Evolutionary conservation across 768 basidiomycete genomes (phyloP).

Genomic region (Naganishia kalamii): DNA sequence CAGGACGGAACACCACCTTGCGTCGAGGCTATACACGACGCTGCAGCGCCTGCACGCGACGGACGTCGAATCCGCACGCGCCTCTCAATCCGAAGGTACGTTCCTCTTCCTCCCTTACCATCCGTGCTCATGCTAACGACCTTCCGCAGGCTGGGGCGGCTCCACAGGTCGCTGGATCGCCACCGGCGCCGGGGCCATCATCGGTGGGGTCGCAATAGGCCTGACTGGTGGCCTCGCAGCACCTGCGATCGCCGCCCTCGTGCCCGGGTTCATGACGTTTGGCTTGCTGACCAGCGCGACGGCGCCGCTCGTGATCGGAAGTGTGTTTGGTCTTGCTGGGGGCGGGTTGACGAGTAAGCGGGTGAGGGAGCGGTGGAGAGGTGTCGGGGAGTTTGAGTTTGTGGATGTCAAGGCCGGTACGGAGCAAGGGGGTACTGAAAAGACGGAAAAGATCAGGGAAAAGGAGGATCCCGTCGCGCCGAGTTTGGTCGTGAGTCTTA

Average conservation of each 20-base stretch:
- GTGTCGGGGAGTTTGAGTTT: conserved; percentile 49
- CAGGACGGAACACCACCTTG: conserved; percentile 35
- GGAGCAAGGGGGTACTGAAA: background rate
- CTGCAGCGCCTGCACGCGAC: conserved; percentile 30
- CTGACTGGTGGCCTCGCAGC: conserved; percentile 49
- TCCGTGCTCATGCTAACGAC: too few relatives aligned
- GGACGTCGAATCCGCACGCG: conserved; percentile 38
- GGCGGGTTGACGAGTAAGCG: conserved; percentile 48
- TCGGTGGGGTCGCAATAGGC: conserved; percentile 48
- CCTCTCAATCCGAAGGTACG: too few relatives aligned
- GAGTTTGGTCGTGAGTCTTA: conserved; percentile 35
- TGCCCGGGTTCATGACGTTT: conserved; percentile 40
- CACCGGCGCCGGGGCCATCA: conserved; percentile 47
- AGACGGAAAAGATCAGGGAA: background rate
- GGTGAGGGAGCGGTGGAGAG: conserved; percentile 47
- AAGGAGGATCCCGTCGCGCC: conserved; percentile 28
- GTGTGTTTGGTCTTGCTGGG: conserved; percentile 48
- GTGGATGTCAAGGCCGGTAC: conserved; percentile 46
- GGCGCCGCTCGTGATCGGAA: conserved; percentile 48
- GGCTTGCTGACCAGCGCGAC: conserved; percentile 43
- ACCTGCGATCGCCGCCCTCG: conserved; percentile 48
- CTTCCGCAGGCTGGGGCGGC: conserved; percentile 49
- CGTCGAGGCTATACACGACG: conserved; percentile 35
- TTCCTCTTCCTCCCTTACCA: too few relatives aligned
- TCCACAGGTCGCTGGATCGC: conserved; percentile 43